Conservation (phyloP, 306 rosid species). For the Pyrus betulifolia region DNA sequence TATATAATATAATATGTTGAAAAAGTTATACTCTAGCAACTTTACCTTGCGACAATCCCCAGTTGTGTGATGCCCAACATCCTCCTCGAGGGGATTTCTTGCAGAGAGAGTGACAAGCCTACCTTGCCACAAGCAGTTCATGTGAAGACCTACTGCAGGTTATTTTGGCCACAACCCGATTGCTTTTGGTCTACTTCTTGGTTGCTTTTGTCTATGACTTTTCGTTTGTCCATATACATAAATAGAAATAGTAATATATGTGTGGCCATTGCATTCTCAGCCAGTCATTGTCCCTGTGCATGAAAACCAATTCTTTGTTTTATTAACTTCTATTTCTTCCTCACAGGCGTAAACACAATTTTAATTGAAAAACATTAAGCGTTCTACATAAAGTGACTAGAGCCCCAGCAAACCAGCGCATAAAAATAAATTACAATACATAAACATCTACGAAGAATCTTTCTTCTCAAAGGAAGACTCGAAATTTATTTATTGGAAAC, state of each 20-base stretch:
- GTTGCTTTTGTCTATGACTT: too few relatives aligned
- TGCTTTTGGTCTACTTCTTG: conserved; percentile 28
- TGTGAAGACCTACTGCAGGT: conserved; percentile 27
- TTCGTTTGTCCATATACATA: too few relatives aligned
- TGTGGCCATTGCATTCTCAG: too few relatives aligned
- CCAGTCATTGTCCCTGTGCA: too few relatives aligned
- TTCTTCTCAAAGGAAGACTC: neutral
- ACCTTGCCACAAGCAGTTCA: conserved; percentile 28
- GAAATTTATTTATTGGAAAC: neutral
- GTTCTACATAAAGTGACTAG: too few relatives aligned
- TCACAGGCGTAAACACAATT: too few relatives aligned
- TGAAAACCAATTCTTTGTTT: too few relatives aligned
- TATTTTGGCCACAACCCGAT: conserved; percentile 33
- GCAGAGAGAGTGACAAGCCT: conserved; percentile 39
- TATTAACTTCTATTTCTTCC: too few relatives aligned
- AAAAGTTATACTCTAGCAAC: too few relatives aligned
- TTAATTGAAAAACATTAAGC: too few relatives aligned
- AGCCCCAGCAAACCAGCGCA: neutral
- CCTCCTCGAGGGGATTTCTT: conserved; percentile 59
- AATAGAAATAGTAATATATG: too few relatives aligned
- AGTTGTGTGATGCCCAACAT: conserved; percentile 44
- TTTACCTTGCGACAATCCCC: neutral
- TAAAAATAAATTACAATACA: neutral
- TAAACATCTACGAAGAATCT: neutral
- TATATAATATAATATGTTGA: too few relatives aligned